phyloP scores from a whole-genome alignment of 352 stramenopile genomes.

The Ophiocytium majus region DNA sequence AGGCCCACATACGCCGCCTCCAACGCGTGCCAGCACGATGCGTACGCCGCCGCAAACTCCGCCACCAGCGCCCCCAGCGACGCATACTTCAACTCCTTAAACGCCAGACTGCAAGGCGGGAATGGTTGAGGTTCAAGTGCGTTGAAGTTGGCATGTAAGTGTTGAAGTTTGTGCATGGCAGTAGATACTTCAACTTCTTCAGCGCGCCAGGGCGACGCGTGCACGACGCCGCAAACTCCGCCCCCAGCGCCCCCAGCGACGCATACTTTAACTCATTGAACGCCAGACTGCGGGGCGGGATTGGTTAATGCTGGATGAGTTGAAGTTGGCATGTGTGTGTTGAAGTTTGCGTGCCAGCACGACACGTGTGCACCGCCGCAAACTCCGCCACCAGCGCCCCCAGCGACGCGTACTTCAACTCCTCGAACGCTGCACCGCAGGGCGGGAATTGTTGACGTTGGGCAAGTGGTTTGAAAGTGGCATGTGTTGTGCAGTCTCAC shows the following conservation, averaged over 20 bases:
- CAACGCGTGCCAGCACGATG: conserved; percentile 41
- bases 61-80: conserved; percentile 37
- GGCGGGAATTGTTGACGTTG: too few relatives aligned
- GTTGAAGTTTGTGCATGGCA: too few relatives aligned
- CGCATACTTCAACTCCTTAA: conserved; percentile 23
- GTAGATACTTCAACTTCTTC: too few relatives aligned
- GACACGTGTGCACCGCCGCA: conserved; percentile 29
- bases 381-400: conserved; percentile 41
- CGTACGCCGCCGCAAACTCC: conserved; percentile 44
- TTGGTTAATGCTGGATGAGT: too few relatives aligned
- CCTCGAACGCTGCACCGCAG: not conserved
- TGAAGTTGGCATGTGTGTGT: too few relatives aligned
- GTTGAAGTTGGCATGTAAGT: too few relatives aligned
- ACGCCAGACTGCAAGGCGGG: not conserved
- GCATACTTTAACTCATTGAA: conserved; percentile 24
- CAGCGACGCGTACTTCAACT: conserved; percentile 33
- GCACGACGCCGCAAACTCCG: conserved; percentile 44
- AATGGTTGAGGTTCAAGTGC: too few relatives aligned
- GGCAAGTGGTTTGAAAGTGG: too few relatives aligned
- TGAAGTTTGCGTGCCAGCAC: conserved; percentile 47
- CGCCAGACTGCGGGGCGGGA: not conserved
- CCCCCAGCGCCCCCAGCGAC: conserved; percentile 35
- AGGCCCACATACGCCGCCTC: conserved; percentile 45
- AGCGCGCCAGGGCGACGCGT: conserved; percentile 37
- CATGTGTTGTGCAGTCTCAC: too few relatives aligned